Conservation (phyloP, 2,329 filamentous ascomycete species). For the Tolypocladium tundrense region DNA sequence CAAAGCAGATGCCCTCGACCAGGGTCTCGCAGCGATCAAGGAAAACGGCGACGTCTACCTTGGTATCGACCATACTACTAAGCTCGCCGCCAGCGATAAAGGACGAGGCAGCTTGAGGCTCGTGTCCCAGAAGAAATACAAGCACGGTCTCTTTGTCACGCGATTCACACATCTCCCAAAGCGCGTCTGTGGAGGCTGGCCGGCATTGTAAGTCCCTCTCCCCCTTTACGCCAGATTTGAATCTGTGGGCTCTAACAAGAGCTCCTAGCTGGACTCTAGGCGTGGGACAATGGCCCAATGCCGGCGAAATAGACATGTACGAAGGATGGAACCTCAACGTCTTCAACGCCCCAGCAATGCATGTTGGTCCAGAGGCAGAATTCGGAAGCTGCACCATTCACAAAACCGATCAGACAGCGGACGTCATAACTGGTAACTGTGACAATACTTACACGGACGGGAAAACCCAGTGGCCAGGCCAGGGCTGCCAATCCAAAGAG, state of each 20-base stretch:
- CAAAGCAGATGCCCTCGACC: constrained; percentile 18
- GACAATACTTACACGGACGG: not conserved
- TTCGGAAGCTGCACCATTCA: not conserved
- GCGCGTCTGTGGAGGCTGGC: constrained; percentile 57
- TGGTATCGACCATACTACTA: constrained; percentile 19
- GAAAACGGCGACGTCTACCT: constrained; percentile 21
- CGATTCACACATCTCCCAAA: constrained; percentile 40
- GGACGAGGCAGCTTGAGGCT: constrained; percentile 46
- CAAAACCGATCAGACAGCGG: not conserved
- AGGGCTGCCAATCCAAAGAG: constrained; percentile 2
- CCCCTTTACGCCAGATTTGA: no score
- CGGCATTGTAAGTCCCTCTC: constrained; percentile 41
- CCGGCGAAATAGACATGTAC: constrained; percentile 56
- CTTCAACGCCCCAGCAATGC: constrained; percentile 44
- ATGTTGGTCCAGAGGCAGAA: constrained; percentile 14
- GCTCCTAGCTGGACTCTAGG: constrained; percentile 32
- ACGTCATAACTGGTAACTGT: not conserved
- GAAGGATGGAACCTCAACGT: constrained; percentile 49
- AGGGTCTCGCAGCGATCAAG: constrained; percentile 16
- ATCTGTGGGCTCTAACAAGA: not conserved
- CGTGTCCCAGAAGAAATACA: constrained; percentile 50
- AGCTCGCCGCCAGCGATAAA: constrained; percentile 11
- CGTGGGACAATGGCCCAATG: constrained; percentile 39
- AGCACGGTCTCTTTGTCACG: constrained; percentile 55
- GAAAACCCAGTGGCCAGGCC: not conserved